These are phyloP conservation scores for Tuber melanosporum DNA, from an alignment of 495 filamentous ascomycete genomes.

Conservation along the genomic window DNA sequence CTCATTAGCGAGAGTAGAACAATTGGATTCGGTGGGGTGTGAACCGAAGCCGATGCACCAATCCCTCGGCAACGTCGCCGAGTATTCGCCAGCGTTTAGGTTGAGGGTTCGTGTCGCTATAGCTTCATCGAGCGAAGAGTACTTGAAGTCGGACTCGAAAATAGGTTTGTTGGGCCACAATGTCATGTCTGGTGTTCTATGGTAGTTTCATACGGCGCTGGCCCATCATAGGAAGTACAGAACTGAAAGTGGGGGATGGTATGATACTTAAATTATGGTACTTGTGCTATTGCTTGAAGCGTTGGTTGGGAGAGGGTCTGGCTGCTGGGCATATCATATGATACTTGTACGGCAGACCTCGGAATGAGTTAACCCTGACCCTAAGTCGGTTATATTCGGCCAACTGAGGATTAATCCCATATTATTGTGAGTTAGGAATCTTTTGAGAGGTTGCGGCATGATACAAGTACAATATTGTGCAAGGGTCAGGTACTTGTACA, in stretches of 20 bases:
- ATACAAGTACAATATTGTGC: too few species aligned
- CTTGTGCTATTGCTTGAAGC: neutral
- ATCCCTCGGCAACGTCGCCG: constrained; percentile 52
- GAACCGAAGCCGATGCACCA: constrained; percentile 68
- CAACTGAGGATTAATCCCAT: neutral
- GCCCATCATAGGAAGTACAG: neutral
- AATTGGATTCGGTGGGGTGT: constrained; percentile 16
- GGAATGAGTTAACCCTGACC: neutral
- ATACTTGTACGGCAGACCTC: too few species aligned
- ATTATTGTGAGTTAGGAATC: too few species aligned
- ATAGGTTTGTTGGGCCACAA: constrained; percentile 15
- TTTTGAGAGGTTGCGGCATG: too few species aligned
- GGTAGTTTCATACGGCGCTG: neutral
- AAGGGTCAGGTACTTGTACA: too few species aligned
- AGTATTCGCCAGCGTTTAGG: constrained; percentile 53
- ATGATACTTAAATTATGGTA: neutral
- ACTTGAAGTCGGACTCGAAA: constrained; percentile 15
- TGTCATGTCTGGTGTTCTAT: constrained; percentile 5
- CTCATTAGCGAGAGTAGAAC: neutral
- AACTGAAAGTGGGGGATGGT: neutral
- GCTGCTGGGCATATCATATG: too few species aligned
- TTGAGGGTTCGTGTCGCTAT: constrained; percentile 52
- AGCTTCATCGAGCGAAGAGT: constrained; percentile 51
- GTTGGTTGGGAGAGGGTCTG: neutral
- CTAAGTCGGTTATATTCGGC: neutral